Evolutionary conservation across 192 early-diverging fungal species (phyloP).

Genomic region (Podila epigama): DNA sequence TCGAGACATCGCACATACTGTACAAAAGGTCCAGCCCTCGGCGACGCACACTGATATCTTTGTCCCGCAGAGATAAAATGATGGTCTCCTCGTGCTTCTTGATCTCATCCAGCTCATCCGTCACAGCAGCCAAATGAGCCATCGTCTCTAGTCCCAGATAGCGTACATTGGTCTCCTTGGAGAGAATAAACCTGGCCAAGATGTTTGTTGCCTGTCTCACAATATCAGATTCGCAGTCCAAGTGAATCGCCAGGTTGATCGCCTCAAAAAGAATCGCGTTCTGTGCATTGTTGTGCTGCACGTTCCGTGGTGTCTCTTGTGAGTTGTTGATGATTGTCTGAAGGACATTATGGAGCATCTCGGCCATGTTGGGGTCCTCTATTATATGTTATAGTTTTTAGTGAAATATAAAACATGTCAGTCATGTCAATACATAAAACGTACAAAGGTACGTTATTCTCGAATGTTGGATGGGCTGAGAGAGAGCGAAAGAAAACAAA

Average conservation of each 20-base stretch:
- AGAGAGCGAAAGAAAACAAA: background rate
- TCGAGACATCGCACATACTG: constrained; percentile 94
- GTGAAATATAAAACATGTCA: background rate
- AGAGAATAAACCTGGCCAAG: constrained; percentile 89
- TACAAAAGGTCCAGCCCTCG: constrained; percentile 95
- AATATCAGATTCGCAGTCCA: constrained; percentile 88
- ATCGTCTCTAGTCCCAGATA: constrained; percentile 98
- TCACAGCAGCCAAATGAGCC: constrained; percentile 88
- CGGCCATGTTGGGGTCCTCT: constrained; percentile 64
- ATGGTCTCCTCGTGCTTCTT: constrained; percentile 88
- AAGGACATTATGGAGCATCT: constrained; percentile 75
- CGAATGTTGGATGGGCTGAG: background rate
- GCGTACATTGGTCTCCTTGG: constrained; percentile 97
- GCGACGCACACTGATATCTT: constrained; percentile 96
- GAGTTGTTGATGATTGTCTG: constrained; percentile 86
- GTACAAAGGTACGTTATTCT: no score
- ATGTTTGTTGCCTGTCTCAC: constrained; percentile 85
- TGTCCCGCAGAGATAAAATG: constrained; percentile 91
- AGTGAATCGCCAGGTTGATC: constrained; percentile 93
- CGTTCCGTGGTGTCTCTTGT: constrained; percentile 91
- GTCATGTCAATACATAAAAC: background rate
- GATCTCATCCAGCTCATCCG: constrained; percentile 84
- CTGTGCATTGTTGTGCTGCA: constrained; percentile 98
- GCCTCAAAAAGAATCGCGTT: constrained; percentile 98
- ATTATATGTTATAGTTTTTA: background rate